Evolutionary conservation across 257 asterid genomes (phyloP), one percentile per base, ranked within the genome.

Genomic region (Penstemon eatonii): DNA sequence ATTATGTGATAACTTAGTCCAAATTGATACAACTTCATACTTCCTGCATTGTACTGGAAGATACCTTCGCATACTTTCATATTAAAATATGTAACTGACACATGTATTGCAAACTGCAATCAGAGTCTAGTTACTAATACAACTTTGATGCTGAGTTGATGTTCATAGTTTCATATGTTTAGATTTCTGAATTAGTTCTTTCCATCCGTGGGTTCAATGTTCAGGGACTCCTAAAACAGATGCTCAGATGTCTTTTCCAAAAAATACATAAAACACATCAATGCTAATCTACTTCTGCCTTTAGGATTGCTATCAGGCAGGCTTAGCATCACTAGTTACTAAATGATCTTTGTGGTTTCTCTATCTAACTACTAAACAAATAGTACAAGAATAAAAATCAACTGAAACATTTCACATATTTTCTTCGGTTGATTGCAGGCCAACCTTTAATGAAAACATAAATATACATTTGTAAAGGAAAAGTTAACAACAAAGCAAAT

Each of bases 381-480:
- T 36, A 19, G n/a, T 25, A 40, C 69, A 63, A 36, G 56, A 47
- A 46, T 12, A 53, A 59, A 43, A 36, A 56, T 7, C 37, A 52
- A 65, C 19, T 5, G 6, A 11, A 47, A 46, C 33, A 39, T 58
- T 42, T 46, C 36, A 65, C 13, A 11, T n/a, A 6, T 64, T 43
- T 45, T 43, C 61, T 42, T 76, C 58, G 53, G 63, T 12, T 42
- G 41, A 38, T 58, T 63, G 76, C 70, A 74, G 62, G 55, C 60
- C 45, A 51, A 61, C 56, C 69, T 11, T 52, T 66, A 46, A 6
- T 7, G 7, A 38, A 66, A 66, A 56, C 50, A 69, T 1, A 64
- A 55, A 63, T 38, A 25, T 25, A 25, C 33, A 2, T 25, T 0
- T 25, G 33, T 25, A 1, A 25, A 25, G 33, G 2, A 61, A 62